These are phyloP conservation scores for Herpetospermum pedunculosum DNA, from an alignment of 306 rosid species.

Conservation along the genomic window DNA sequence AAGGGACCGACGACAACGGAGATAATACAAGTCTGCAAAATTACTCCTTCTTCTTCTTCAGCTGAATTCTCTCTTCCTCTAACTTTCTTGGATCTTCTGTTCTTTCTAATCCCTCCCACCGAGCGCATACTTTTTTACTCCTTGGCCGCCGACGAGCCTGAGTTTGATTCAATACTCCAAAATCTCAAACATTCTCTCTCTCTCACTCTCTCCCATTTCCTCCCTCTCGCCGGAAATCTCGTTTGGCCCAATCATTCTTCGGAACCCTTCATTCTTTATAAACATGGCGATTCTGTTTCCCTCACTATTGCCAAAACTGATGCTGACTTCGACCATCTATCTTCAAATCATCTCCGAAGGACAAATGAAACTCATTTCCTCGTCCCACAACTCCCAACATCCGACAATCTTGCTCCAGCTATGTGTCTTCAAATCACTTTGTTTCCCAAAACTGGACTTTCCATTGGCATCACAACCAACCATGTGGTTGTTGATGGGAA, in stretches of 20 bases:
- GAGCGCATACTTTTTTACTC: slow-evolving; percentile 27
- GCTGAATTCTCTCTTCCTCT: slow-evolving; percentile 16
- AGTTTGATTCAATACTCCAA: not conserved
- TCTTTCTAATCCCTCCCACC: slow-evolving; percentile 21
- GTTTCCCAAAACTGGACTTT: slow-evolving; percentile 31
- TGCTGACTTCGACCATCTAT: slow-evolving; percentile 11
- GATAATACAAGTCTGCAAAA: not conserved
- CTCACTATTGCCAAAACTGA: slow-evolving; percentile 20
- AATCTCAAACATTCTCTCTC: slow-evolving; percentile 25
- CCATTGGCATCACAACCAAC: slow-evolving; percentile 31
- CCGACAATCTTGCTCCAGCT: slow-evolving; percentile 6
- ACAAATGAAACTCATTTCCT: slow-evolving; percentile 15
- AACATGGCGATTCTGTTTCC: slow-evolving; percentile 19
- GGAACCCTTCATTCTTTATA: slow-evolving; percentile 20
- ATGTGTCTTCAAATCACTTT: slow-evolving; percentile 37
- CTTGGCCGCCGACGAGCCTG: slow-evolving; percentile 1
- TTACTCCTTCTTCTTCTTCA: not conserved
- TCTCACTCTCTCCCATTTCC: slow-evolving; percentile 24
- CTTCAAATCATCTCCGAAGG: not conserved
- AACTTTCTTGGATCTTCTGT: slow-evolving; percentile 20
- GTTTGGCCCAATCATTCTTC: slow-evolving; percentile 10
- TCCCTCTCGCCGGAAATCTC: slow-evolving; percentile 26
- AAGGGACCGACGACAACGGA: not conserved
- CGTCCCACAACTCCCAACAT: slow-evolving; percentile 18
- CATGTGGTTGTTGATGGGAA: slow-evolving; percentile 41